Base-by-base conservation (phyloP, 1,139 yeast genomes). In the Saccharomyces hybrid region DNA sequence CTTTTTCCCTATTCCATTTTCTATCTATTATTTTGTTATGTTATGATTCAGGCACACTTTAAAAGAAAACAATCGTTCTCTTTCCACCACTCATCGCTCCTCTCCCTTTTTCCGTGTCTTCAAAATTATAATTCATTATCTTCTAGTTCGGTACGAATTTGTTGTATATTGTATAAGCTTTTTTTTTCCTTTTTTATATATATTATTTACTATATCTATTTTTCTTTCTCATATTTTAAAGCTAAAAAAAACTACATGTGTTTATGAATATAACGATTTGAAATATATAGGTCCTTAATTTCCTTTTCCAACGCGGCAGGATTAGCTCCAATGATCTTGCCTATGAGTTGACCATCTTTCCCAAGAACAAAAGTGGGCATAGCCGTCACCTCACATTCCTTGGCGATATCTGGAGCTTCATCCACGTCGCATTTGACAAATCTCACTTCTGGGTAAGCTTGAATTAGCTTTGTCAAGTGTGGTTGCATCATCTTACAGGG, bases 401-500 rank as follows among this genome's bases (percentile, higher is more conserved):
- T 77, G 16, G 97, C 93, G 57, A 88, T 72, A 41, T 82, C 88
- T 42, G 76, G 75, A 53, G 80, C 77, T 61, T 82, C 80, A 69
- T 91, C 97, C 58, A 88, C 90, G 66, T 88, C 95, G 55, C 88
- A 83, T 73, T 89, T 89, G 72, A 80, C 77, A 72, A 89, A 88
- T 66, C 81, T 82, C 50, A 83, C 86, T 59, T 73, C 71, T 56
- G 69, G 77, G 61, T 71, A 71, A 49, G 69, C 67, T n/a, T 74
- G 69, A 41, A 76, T 72, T 60, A 86, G 79, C 71, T 86, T 83
- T 61, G 86, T 88, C 64, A 88, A 74, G 61, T 83, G 72, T 57
- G 97, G 97, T 34, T 91, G 81, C 71, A 89, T 83, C 67, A 87
- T 87, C 72, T 86, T 86, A 75, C 97, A 89, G 48, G 97, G 97